These are phyloP conservation scores for Cyberlindnera bimundalis DNA, from an alignment of 805 yeast genomes.

Conservation along the genomic window DNA sequence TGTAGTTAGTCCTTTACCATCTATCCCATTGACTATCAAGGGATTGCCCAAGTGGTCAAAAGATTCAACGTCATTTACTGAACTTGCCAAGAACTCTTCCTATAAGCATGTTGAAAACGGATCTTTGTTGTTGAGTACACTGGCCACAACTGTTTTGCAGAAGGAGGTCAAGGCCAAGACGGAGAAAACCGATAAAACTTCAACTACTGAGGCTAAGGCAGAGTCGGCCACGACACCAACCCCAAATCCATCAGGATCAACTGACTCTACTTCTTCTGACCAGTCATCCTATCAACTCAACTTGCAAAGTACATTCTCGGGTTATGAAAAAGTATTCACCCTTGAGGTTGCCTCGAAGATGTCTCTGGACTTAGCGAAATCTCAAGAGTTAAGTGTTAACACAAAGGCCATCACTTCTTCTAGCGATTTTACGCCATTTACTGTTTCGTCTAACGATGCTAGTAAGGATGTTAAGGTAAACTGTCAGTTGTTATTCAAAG, in stretches of 20 bases:
- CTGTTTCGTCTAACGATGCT: background rate
- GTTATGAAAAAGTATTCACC: background rate
- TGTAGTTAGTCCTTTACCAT: background rate
- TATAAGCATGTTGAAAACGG: background rate
- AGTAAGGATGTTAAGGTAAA: background rate
- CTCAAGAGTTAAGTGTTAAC: background rate
- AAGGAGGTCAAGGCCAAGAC: too few species aligned
- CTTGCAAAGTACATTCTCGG: background rate
- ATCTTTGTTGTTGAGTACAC: background rate
- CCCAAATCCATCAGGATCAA: too few species aligned
- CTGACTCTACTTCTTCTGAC: too few species aligned
- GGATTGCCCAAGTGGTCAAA: background rate
- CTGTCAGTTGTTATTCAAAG: background rate
- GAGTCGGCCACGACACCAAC: too few species aligned
- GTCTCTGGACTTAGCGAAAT: background rate
- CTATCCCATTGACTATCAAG: background rate
- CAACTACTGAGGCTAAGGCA: too few species aligned
- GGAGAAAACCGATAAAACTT: too few species aligned
- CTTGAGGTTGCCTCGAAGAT: background rate
- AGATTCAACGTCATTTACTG: too few species aligned
- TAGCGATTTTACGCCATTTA: background rate
- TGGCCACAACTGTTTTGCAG: too few species aligned
- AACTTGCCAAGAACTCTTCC: too few species aligned
- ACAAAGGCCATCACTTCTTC: background rate
- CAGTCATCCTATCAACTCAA: background rate